Conservation (phyloP, 257 asterid species). For the Agastache rugosa region DNA sequence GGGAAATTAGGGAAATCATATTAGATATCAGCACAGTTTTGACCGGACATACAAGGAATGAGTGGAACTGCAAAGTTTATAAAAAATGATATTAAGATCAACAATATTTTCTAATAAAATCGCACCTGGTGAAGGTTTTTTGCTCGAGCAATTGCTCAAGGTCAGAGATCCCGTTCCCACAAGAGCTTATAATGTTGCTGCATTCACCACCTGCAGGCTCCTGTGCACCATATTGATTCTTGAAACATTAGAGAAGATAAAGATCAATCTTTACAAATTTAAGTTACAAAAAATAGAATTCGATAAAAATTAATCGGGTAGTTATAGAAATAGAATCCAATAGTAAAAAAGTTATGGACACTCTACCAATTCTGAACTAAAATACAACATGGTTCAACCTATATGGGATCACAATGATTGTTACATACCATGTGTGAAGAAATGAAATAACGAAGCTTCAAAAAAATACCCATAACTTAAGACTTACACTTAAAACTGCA, state of each 20-base stretch:
- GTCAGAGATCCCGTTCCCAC: constrained; percentile 52
- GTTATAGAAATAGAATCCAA: neutral
- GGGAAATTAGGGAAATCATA: neutral
- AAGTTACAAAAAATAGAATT: neutral
- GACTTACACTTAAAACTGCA: constrained; percentile 53
- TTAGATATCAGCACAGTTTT: neutral
- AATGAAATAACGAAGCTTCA: neutral
- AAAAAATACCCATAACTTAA: constrained; percentile 11
- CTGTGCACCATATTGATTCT: constrained; percentile 45
- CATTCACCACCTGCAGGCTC: constrained; percentile 43
- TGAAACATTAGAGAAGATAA: constrained; percentile 28
- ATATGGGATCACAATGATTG: neutral
- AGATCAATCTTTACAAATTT: neutral
- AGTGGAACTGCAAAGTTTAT: neutral
- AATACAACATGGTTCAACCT: neutral
- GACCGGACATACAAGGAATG: neutral
- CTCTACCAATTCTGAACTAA: neutral
- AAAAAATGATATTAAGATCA: neutral
- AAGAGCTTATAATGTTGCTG: constrained; percentile 37
- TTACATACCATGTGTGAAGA: neutral
- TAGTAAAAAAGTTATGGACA: neutral
- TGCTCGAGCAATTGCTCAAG: constrained; percentile 70
- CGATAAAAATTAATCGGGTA: neutral
- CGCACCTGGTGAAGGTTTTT: constrained; percentile 67
- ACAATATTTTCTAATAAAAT: constrained; percentile 17